Evolutionary conservation across 495 filamentous ascomycete species (phyloP).

Genomic region (Recurvomyces mirabilis): DNA sequence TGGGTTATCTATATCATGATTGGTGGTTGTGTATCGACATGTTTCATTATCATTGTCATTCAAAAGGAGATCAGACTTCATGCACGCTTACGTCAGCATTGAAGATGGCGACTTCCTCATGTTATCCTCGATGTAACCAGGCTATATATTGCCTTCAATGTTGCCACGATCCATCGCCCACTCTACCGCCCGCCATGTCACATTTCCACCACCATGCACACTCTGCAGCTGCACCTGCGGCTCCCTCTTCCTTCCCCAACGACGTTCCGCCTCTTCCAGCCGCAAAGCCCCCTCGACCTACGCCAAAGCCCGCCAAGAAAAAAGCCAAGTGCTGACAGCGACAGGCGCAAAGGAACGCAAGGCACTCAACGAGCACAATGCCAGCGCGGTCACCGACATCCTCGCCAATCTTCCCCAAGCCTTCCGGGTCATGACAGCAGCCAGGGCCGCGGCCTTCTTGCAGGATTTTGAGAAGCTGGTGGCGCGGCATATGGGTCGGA

Average conservation of each 20-base stretch:
- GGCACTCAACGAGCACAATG: not conserved
- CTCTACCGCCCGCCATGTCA: too few relatives aligned
- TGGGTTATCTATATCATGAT: too few relatives aligned
- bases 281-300: not conserved
- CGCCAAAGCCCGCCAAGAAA: not conserved
- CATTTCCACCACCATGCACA: not conserved
- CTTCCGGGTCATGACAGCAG: not conserved
- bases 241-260: not conserved
- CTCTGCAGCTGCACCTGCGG: slow-evolving; percentile 8
- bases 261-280: not conserved
- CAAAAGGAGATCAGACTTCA: not conserved
- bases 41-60: too few relatives aligned
- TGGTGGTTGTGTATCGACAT: too few relatives aligned
- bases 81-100: too few relatives aligned
- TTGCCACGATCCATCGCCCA: too few relatives aligned
- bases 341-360: not conserved
- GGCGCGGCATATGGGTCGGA: not conserved
- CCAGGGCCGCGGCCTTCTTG: not conserved
- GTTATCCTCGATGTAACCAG: slow-evolving; percentile 1
- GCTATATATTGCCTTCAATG: too few relatives aligned
- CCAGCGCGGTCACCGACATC: not conserved
- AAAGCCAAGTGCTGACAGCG: not conserved
- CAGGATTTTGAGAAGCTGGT: not conserved
- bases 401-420: not conserved
- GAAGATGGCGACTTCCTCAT: not conserved